phyloP scores from a whole-genome alignment of 208 protist genomes.

The Tritrichomonas foetus region DNA sequence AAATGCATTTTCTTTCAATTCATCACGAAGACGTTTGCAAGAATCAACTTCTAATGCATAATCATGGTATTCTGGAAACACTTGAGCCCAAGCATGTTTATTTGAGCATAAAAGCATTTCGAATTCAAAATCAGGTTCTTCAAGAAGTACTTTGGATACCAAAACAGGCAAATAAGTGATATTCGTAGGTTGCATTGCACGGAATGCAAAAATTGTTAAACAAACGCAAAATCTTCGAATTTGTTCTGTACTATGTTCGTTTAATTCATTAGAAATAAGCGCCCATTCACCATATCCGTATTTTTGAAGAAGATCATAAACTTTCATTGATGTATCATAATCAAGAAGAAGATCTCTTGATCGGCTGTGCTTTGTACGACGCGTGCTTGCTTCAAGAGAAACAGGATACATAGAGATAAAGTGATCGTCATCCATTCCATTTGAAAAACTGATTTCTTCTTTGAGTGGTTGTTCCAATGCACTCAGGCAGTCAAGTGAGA shows the following conservation, averaged over 20 bases:
- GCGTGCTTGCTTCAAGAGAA: background rate
- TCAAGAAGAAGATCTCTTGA: background rate
- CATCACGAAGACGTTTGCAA: background rate
- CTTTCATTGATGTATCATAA: background rate
- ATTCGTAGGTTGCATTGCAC: background rate
- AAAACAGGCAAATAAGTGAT: background rate
- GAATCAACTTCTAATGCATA: background rate
- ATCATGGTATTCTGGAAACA: background rate
- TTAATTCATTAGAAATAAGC: background rate
- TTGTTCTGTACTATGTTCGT: background rate
- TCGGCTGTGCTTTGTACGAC: background rate
- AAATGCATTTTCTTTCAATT: background rate
- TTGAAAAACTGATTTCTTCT: background rate
- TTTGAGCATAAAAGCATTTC: background rate
- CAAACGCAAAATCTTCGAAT: background rate
- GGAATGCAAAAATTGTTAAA: background rate
- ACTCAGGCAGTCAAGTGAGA: background rate
- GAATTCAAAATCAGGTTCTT: background rate
- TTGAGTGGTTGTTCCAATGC: background rate
- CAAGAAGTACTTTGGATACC: background rate
- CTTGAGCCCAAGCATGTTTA: background rate
- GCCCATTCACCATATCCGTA: constrained; percentile 2
- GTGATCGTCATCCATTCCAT: background rate
- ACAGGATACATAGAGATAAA: background rate
- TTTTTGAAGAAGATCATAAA: background rate